phyloP scores from a whole-genome alignment of 164 flowering plant genomes.

The Piper longum region DNA sequence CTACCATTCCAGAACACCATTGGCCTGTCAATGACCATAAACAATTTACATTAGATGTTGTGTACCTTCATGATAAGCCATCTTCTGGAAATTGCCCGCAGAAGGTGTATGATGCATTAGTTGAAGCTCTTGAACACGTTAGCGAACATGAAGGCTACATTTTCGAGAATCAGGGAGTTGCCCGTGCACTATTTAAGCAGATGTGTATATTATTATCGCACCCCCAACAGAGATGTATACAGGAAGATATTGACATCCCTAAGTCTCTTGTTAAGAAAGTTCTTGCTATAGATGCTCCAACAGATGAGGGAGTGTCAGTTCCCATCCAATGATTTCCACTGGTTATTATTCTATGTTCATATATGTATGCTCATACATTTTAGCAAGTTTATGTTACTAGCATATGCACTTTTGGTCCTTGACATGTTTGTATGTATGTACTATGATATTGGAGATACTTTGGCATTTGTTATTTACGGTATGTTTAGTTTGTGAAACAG shows the following conservation, averaged over 20 bases:
- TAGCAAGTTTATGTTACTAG: too few relatives aligned
- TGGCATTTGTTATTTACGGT: too few relatives aligned
- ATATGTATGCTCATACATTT: too few relatives aligned
- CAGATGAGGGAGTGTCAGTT: constrained; percentile 32
- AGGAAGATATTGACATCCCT: constrained; percentile 72
- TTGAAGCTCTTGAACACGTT: constrained; percentile 75
- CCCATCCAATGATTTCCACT: constrained; percentile 32
- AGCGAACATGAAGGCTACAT: constrained; percentile 84
- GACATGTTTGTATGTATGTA: too few relatives aligned
- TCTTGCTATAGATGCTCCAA: constrained; percentile 29
- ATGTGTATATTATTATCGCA: constrained; percentile 64
- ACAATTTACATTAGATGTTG: constrained; percentile 74
- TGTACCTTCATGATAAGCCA: constrained; percentile 91
- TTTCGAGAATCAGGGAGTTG: constrained; percentile 60
- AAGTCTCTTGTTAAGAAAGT: constrained; percentile 62
- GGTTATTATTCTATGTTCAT: too few relatives aligned
- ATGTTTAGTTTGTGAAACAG: too few relatives aligned
- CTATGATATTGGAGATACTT: too few relatives aligned
- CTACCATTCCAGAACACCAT: constrained; percentile 46
- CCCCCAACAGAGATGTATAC: constrained; percentile 82
- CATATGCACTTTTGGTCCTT: too few relatives aligned
- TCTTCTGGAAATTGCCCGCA: constrained; percentile 86
- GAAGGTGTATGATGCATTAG: constrained; percentile 79
- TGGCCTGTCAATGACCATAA: constrained; percentile 54
- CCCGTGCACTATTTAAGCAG: constrained; percentile 52